Conservation (phyloP, 805 yeast genomes). For the Pichia phayaonensis region DNA sequence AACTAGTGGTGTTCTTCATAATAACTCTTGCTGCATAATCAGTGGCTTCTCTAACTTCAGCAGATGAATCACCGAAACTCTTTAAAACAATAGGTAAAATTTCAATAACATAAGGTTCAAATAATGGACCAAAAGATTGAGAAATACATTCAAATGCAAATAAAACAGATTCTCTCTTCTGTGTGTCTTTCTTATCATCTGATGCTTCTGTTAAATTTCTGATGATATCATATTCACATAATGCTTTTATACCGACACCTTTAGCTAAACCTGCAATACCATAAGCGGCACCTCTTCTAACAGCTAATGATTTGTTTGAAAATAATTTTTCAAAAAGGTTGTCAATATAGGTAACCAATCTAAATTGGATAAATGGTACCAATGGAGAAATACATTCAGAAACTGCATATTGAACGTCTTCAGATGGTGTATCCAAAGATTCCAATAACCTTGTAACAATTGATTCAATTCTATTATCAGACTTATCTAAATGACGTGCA, state of each 20-base stretch:
- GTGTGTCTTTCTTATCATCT: slow-evolving; percentile 73
- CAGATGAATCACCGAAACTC: slow-evolving; percentile 74
- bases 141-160: slow-evolving; percentile 83
- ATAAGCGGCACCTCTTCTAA: slow-evolving; percentile 91
- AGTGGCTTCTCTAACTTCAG: slow-evolving; percentile 87
- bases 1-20: slow-evolving; percentile 87
- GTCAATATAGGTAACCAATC: slow-evolving; percentile 49
- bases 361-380: slow-evolving; percentile 47
- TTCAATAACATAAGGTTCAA: slow-evolving; percentile 93
- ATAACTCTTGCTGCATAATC: slow-evolving; percentile 78
- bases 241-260: slow-evolving; percentile 77
- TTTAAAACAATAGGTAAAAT: slow-evolving; percentile 73
- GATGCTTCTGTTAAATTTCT: slow-evolving; percentile 72
- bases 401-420: slow-evolving; percentile 82
- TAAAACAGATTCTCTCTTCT: slow-evolving; percentile 80
- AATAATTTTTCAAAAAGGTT: slow-evolving; percentile 53
- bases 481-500: slow-evolving; percentile 69
- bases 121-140: slow-evolving; percentile 59
- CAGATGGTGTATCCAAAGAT: slow-evolving; percentile 82
- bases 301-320: slow-evolving; percentile 37
- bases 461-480: slow-evolving; percentile 57
- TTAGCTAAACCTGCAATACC: slow-evolving; percentile 91
- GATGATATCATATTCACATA: slow-evolving; percentile 70
- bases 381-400: slow-evolving; percentile 82
- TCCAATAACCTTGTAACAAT: slow-evolving; percentile 64